phyloP scores from a whole-genome alignment of 352 stramenopile species.

The Globisporangium polare region DNA sequence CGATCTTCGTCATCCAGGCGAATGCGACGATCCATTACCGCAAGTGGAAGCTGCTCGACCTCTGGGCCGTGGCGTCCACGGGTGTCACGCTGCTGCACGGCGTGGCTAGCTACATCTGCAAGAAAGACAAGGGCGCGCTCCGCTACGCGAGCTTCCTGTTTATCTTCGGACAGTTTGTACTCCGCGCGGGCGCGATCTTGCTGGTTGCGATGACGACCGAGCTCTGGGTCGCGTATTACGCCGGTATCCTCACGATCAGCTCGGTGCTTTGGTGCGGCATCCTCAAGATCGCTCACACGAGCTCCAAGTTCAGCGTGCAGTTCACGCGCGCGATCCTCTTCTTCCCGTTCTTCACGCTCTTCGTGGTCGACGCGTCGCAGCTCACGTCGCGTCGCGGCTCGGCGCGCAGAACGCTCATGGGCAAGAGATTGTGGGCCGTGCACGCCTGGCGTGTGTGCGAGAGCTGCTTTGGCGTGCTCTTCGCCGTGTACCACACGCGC shows the following conservation, averaged over 20 bases:
- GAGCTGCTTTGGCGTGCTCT: slow-evolving; percentile 36
- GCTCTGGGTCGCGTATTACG: slow-evolving; percentile 34
- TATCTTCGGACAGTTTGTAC: slow-evolving; percentile 54
- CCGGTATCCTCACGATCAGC: slow-evolving; percentile 26
- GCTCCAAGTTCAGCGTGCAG: slow-evolving; percentile 26
- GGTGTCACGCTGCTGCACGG: slow-evolving; percentile 46
- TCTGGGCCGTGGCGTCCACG: slow-evolving; percentile 54
- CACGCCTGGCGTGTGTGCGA: slow-evolving; percentile 58
- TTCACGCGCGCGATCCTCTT: slow-evolving; percentile 45
- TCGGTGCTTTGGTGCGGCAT: slow-evolving; percentile 29
- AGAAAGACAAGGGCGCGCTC: slow-evolving; percentile 32
- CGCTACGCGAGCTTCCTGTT: slow-evolving; percentile 38
- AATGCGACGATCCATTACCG: slow-evolving; percentile 81
- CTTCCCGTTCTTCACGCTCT: slow-evolving; percentile 69
- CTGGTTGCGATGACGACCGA: slow-evolving; percentile 64
- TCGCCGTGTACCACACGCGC: slow-evolving; percentile 34
- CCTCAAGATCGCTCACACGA: slow-evolving; percentile 40
- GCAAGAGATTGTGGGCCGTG: slow-evolving; percentile 30
- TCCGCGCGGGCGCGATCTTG: slow-evolving; percentile 53
- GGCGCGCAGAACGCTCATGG: slow-evolving; percentile 29
- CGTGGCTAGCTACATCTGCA: slow-evolving; percentile 37
- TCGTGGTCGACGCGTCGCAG: slow-evolving; percentile 48
- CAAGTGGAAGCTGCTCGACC: slow-evolving; percentile 66
- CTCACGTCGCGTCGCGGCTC: slow-evolving; percentile 31
- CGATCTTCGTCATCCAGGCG: slow-evolving; percentile 67